Evolutionary conservation across 176 grass and related monocot genomes (phyloP).

Genomic region (Coix lacrymajobi): DNA sequence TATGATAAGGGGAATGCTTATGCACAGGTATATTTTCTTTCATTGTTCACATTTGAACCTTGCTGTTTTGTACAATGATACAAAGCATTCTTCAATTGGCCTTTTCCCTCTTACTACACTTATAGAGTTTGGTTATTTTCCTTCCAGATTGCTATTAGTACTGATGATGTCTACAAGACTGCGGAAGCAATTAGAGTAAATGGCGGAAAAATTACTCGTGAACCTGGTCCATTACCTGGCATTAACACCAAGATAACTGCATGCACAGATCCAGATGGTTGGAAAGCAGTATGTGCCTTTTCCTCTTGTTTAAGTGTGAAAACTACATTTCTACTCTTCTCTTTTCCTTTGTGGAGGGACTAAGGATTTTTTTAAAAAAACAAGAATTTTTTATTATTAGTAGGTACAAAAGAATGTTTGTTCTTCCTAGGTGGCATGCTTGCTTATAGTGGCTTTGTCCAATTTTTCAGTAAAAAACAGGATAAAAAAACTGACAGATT

Average conservation of each 20-base stretch:
- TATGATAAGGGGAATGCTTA: slow-evolving; percentile 94
- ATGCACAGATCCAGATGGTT: slow-evolving; percentile 91
- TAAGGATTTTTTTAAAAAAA: neutral
- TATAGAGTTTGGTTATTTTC: neutral
- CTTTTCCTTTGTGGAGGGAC: neutral
- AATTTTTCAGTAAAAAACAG: neutral
- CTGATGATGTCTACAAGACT: slow-evolving; percentile 98
- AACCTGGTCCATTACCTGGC: slow-evolving; percentile 94
- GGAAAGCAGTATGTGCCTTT: slow-evolving; percentile 77
- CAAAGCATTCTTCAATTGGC: neutral
- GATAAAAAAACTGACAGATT: neutral
- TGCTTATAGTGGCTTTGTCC: neutral
- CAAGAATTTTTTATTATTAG: neutral
- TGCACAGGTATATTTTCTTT: slow-evolving; percentile 69
- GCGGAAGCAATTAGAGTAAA: slow-evolving; percentile 68
- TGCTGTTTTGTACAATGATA: neutral
- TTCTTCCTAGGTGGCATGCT: neutral
- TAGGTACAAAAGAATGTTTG: slow-evolving; percentile 2
- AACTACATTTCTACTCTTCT: neutral
- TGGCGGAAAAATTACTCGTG: slow-evolving; percentile 73
- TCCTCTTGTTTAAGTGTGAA: slow-evolving; percentile 15
- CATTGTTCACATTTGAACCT: neutral
- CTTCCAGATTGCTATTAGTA: slow-evolving; percentile 87
- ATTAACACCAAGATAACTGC: slow-evolving; percentile 90
- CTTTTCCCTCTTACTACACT: neutral